Conservation (phyloP, 768 basidiomycete species). For the Tylopilus balloui region DNA sequence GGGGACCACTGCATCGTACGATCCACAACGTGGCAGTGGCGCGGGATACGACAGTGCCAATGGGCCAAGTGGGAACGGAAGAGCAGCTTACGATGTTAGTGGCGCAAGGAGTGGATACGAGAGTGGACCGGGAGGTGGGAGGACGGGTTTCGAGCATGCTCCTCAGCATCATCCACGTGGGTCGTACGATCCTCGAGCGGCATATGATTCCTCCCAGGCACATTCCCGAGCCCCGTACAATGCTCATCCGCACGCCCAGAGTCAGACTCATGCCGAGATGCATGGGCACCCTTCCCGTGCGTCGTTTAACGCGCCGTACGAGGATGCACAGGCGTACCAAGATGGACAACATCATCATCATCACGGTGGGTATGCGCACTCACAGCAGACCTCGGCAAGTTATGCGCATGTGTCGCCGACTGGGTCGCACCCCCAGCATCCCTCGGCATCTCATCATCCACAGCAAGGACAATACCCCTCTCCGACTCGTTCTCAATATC, state of each 20-base stretch:
- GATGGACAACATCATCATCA: slow-evolving; percentile 22
- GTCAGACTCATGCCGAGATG: slow-evolving; percentile 16
- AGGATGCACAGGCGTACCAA: slow-evolving; percentile 28
- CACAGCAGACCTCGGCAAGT: slow-evolving; percentile 16
- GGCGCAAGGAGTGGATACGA: slow-evolving; percentile 21
- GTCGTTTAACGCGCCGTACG: slow-evolving; percentile 22
- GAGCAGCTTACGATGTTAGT: slow-evolving; percentile 20
- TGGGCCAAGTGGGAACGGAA: slow-evolving; percentile 12
- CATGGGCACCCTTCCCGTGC: slow-evolving; percentile 18
- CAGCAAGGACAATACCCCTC: slow-evolving; percentile 26
- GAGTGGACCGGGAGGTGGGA: slow-evolving; percentile 6
- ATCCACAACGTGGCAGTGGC: slow-evolving; percentile 15
- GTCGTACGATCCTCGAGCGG: slow-evolving; percentile 24
- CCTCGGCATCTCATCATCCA: slow-evolving; percentile 18
- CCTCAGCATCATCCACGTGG: slow-evolving; percentile 27
- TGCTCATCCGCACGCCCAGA: slow-evolving; percentile 16
- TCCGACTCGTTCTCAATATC: slow-evolving; percentile 25
- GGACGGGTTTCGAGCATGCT: slow-evolving; percentile 22
- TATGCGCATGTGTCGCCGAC: slow-evolving; percentile 22
- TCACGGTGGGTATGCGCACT: slow-evolving; percentile 20
- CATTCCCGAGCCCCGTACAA: slow-evolving; percentile 18
- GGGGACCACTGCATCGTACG: slow-evolving; percentile 16
- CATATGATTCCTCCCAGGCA: slow-evolving; percentile 25
- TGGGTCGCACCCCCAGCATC: slow-evolving; percentile 20
- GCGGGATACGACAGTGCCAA: slow-evolving; percentile 16